Base-by-base conservation (phyloP, 306 rosid species). In the Castanospermum australe region DNA sequence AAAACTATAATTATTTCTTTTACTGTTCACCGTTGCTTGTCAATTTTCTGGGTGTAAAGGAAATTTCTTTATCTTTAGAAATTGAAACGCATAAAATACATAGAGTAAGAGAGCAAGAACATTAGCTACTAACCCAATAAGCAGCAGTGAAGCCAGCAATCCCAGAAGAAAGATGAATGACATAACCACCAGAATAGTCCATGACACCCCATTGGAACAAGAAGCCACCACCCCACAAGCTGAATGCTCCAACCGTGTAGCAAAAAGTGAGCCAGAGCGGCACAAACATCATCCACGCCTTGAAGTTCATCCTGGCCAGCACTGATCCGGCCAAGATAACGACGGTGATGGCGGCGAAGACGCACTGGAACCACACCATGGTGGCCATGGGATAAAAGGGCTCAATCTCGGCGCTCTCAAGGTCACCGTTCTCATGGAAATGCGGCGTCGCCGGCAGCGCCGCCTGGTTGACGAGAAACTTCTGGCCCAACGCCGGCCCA, bases 111-210 rank as follows among this genome's bases (percentile, higher is more conserved):
- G 66, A 59, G 32, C 32, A 11, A 30, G 22, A 11, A 9, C 15
- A 17, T 1, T 47, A 25, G 0, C 0, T 4, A 57, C 76, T 44
- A 9, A 82, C 89, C 89, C 84, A 86, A 22, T 82, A 86, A 39
- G 89, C 86, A 2, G 89, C 54, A 9, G 79, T 69, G 69, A 86
- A 79, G 20, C 89, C 89, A 14, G 80, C 89, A 13, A 79, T 71
- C 22, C 89, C 86, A 0, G 86, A 82, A 21, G 89, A 86, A 39
- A 86, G 77, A 41, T 86, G 89, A 33, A 86, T 86, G 32, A 86
- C 89, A 45, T 86, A 86, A 1, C 89, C 89, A 8, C 89, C 89
- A 9, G 86, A 79, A 13, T 82, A 86, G 56, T 86, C 89, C 56
- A 86, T 82, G 3, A 86, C 86, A 8, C 89, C 89, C 84, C 86